A percentile compares a stretch with the other conserved stretches of the same genome.
These are phyloP conservation scores for Santalum album DNA, from an alignment of 164 flowering plant genomes.

Conservation along the genomic window DNA sequence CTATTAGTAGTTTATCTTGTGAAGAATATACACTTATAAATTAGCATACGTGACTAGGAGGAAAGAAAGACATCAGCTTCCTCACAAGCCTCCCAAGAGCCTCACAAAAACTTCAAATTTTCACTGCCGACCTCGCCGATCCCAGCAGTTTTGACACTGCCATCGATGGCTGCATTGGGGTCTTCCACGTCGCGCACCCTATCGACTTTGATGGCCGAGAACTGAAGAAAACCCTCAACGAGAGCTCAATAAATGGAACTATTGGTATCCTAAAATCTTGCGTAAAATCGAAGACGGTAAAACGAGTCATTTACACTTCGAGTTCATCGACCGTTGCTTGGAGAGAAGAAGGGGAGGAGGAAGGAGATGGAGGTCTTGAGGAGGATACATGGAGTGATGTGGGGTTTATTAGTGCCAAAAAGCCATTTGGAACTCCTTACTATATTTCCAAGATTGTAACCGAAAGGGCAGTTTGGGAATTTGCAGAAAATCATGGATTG, in stretches of 20 bases:
- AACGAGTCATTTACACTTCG: conserved; percentile 35
- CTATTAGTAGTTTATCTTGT: too few species aligned
- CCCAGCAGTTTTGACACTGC: conserved; percentile 30
- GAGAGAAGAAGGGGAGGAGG: background rate
- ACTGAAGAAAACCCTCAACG: conserved; percentile 6
- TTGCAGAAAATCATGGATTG: conserved; percentile 31
- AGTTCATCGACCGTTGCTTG: conserved; percentile 18
- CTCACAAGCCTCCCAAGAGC: conserved; percentile 35
- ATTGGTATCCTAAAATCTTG: conserved; percentile 29
- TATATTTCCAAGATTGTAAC: conserved; percentile 29
- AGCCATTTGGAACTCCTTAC: conserved; percentile 12
- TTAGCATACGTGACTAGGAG: conserved; percentile 1
- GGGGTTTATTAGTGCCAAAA: conserved; percentile 7
- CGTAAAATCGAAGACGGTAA: conserved; percentile 28
- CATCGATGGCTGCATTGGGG: conserved; percentile 41
- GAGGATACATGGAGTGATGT: conserved; percentile 41
- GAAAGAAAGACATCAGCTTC: conserved; percentile 29
- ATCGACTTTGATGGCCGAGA: conserved; percentile 25
- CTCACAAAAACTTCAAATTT: conserved; percentile 29
- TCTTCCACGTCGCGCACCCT: conserved; percentile 40
- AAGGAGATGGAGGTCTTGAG: conserved; percentile 12
- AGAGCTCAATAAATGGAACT: conserved; percentile 21
- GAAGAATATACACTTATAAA: too few species aligned
- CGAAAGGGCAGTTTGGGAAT: conserved; percentile 34
- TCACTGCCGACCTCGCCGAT: conserved; percentile 34